Evolutionary conservation across 768 basidiomycete genomes (phyloP).

Genomic region (Bullera alba): DNA sequence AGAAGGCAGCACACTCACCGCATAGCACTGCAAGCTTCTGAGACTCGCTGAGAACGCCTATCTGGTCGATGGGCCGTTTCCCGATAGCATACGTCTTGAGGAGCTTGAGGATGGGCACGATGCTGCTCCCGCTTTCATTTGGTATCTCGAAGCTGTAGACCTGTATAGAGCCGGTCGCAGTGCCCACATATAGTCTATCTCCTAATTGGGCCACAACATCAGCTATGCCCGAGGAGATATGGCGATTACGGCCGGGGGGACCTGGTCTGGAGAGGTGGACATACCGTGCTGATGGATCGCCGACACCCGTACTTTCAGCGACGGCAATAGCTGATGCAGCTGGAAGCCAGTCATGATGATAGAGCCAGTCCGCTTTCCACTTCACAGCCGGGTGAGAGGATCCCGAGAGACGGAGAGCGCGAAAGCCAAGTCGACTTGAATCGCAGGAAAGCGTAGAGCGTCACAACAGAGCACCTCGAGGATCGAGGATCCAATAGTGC

Average conservation of each 20-base stretch:
- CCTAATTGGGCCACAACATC: slow-evolving; percentile 44
- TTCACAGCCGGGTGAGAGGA: too few species aligned
- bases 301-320: slow-evolving; percentile 19
- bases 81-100: slow-evolving; percentile 12
- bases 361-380: too few species aligned
- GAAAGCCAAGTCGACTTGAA: too few species aligned
- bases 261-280: background rate
- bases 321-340: slow-evolving; percentile 22
- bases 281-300: slow-evolving; percentile 33
- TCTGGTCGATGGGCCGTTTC: slow-evolving; percentile 66
- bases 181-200: slow-evolving; percentile 55
- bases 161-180: slow-evolving; percentile 30
- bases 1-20: slow-evolving; percentile 52
- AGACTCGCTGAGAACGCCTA: slow-evolving; percentile 77
- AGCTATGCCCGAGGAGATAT: slow-evolving; percentile 1
- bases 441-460: too few species aligned
- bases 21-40: slow-evolving; percentile 77
- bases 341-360: slow-evolving; percentile 28
- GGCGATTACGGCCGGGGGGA: background rate
- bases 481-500: too few species aligned
- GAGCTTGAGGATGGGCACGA: slow-evolving; percentile 13
- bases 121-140: slow-evolving; percentile 4
- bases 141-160: slow-evolving; percentile 27
- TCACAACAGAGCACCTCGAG: too few species aligned
- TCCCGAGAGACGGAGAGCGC: too few species aligned